Evolutionary conservation across 116 monocot genomes (phyloP).

Genomic region (Iris pallida): DNA sequence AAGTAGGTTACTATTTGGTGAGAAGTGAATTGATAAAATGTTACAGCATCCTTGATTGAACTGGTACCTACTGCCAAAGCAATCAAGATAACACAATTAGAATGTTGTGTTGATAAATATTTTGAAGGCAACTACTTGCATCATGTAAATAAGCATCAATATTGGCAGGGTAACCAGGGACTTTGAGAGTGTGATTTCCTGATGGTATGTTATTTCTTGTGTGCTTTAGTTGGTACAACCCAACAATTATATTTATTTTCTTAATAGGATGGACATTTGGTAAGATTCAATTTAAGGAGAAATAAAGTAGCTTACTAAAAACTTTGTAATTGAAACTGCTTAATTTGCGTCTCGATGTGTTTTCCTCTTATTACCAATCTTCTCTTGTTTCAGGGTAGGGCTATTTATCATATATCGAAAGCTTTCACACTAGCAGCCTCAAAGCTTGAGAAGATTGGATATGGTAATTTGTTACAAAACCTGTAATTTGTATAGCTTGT

Average conservation of each 20-base stretch:
- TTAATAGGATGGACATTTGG: background rate
- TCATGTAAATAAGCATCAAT: too few species aligned
- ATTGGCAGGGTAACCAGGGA: too few species aligned
- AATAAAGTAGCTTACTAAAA: background rate
- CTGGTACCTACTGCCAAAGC: too few species aligned
- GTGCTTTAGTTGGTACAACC: background rate
- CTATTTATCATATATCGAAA: slow-evolving; percentile 89
- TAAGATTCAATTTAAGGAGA: background rate
- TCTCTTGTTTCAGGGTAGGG: slow-evolving; percentile 50
- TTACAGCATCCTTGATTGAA: too few species aligned
- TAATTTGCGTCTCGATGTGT: background rate
- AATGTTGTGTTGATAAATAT: too few species aligned
- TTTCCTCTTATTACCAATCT: background rate
- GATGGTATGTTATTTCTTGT: too few species aligned
- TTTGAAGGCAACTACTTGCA: too few species aligned
- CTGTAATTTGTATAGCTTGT: too few species aligned
- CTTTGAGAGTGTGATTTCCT: too few species aligned
- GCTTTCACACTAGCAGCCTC: slow-evolving; percentile 71
- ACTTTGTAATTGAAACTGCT: background rate
- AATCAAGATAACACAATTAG: too few species aligned
- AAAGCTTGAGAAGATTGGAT: slow-evolving; percentile 90
- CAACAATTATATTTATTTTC: background rate
- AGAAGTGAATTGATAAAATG: too few species aligned
- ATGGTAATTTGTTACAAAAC: slow-evolving; percentile 42
- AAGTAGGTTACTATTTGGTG: too few species aligned